Evolutionary conservation across 805 yeast species (phyloP).

Genomic region (Ogataea degrootiae): DNA sequence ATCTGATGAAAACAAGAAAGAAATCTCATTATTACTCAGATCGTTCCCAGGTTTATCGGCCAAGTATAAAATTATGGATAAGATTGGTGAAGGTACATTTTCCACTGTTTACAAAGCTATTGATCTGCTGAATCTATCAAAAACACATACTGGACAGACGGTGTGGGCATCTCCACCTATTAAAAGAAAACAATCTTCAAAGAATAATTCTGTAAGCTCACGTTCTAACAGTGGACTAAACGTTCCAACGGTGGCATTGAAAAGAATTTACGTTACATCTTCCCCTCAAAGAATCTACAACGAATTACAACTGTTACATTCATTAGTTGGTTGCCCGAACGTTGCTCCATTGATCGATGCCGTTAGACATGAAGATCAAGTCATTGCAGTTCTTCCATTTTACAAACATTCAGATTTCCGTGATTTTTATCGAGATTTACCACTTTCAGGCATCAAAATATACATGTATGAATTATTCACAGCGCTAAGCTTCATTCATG

Average conservation of each 20-base stretch:
- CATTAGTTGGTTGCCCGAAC: slow-evolving; percentile 59
- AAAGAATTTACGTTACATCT: slow-evolving; percentile 90
- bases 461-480: slow-evolving; percentile 77
- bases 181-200: slow-evolving; percentile 15
- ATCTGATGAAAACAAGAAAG: slow-evolving; percentile 29
- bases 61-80: slow-evolving; percentile 37
- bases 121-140: slow-evolving; percentile 26
- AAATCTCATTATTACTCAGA: slow-evolving; percentile 24
- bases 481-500: slow-evolving; percentile 74
- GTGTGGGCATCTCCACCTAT: slow-evolving; percentile 28
- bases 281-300: slow-evolving; percentile 89
- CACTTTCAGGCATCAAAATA: slow-evolving; percentile 70
- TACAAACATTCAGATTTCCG: slow-evolving; percentile 89
- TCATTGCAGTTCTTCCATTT: slow-evolving; percentile 86
- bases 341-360: slow-evolving; percentile 92
- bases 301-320: slow-evolving; percentile 75
- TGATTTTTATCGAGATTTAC: slow-evolving; percentile 75
- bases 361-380: slow-evolving; percentile 82
- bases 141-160: slow-evolving; percentile 19
- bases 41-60: slow-evolving; percentile 29
- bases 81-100: slow-evolving; percentile 81
- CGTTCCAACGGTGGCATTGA: slow-evolving; percentile 67
- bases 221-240: slow-evolving; percentile 24
- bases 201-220: neutral
- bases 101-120: slow-evolving; percentile 66